These are phyloP conservation scores for Gossypium laxum DNA, from an alignment of 441 rosid genomes.

Conservation along the genomic window DNA sequence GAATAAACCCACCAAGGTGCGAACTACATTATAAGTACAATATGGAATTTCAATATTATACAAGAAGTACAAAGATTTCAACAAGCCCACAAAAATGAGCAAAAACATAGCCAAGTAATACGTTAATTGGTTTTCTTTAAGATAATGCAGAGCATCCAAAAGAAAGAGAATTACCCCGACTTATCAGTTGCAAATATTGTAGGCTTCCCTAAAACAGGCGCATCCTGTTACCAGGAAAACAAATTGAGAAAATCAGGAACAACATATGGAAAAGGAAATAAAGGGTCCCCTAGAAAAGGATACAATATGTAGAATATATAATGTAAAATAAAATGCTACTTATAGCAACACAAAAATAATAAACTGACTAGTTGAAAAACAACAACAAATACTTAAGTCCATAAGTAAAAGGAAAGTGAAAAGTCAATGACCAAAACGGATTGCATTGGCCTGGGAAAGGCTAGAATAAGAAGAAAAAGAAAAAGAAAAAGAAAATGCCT, in stretches of 20 bases:
- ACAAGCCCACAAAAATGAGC: background rate
- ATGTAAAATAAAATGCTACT: background rate
- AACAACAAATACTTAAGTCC: background rate
- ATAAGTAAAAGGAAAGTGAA: background rate
- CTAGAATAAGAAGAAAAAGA: background rate
- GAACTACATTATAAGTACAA: background rate
- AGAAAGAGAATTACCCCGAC: conserved; percentile 51
- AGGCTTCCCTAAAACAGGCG: conserved; percentile 85
- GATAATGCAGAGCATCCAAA: background rate
- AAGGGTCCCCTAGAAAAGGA: background rate
- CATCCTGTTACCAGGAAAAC: conserved; percentile 46
- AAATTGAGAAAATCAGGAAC: conserved; percentile 15
- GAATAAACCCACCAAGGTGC: background rate
- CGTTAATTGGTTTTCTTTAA: background rate
- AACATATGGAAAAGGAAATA: background rate
- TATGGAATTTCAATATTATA: background rate
- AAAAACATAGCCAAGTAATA: background rate
- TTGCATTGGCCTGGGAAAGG: background rate
- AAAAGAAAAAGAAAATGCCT: background rate
- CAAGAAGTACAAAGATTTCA: background rate
- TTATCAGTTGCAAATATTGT: conserved; percentile 43
- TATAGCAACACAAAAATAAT: background rate
- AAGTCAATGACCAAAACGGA: background rate
- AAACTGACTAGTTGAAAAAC: background rate
- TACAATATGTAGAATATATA: background rate